Evolutionary conservation across 495 filamentous ascomycete genomes (phyloP).

Genomic region (Bathelium albidoporum): DNA sequence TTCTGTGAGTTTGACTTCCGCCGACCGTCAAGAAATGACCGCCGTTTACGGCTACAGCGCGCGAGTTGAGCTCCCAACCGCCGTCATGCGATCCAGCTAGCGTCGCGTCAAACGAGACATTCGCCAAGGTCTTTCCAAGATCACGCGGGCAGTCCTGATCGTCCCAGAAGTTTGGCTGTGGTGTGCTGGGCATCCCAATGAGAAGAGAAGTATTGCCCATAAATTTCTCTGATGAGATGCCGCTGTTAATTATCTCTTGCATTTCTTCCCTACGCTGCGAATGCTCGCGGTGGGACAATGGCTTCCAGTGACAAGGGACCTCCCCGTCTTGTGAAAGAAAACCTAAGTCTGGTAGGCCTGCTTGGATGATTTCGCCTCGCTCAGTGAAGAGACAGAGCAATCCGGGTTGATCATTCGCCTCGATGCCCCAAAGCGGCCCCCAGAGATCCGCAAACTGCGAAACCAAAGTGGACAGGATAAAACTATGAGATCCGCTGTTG

Average conservation of each 20-base stretch:
- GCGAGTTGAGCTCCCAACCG: not conserved
- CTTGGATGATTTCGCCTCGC: not conserved
- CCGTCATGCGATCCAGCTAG: not conserved
- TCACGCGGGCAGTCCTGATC: not conserved
- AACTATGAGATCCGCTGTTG: not conserved
- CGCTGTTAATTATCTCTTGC: not conserved
- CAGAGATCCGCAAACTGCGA: not conserved
- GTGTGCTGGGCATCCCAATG: not conserved
- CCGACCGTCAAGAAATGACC: not conserved
- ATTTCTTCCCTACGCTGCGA: not conserved
- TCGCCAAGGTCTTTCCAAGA: too few relatives aligned
- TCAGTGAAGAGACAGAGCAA: not conserved
- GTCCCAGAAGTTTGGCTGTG: not conserved
- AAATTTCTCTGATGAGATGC: not conserved
- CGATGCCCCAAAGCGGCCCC: not conserved
- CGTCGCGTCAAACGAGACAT: not conserved
- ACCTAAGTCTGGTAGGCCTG: not conserved
- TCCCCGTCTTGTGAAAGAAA: not conserved
- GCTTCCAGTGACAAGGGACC: not conserved
- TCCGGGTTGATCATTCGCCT: not conserved
- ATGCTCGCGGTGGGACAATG: not conserved
- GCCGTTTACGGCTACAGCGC: not conserved
- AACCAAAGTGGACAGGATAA: not conserved
- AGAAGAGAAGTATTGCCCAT: not conserved
- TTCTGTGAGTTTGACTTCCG: not conserved